A percentile compares a stretch with the other conserved stretches of the same genome.
phyloP scores from a whole-genome alignment of 2,329 filamentous ascomycete genomes.

The Beauveria pseudobassiana region DNA sequence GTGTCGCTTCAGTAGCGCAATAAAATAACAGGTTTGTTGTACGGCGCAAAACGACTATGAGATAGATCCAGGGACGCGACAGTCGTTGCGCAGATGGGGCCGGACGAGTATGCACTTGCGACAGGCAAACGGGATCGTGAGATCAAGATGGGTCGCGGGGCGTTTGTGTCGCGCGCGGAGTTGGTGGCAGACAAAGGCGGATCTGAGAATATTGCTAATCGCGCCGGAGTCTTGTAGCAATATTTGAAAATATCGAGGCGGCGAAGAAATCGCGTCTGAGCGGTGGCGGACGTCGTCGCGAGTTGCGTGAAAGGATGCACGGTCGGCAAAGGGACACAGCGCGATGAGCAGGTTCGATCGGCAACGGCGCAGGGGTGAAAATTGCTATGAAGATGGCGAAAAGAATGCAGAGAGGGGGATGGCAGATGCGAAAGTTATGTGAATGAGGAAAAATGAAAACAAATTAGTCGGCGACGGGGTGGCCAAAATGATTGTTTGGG shows the following conservation, averaged over 20 bases:
- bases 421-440: neutral
- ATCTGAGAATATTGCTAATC: neutral
- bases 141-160: neutral
- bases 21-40: neutral
- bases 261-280: neutral
- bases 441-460: neutral
- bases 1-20: neutral
- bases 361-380: neutral
- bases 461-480: neutral
- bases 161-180: neutral
- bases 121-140: conserved; percentile 5
- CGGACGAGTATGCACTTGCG: neutral
- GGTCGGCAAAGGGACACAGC: neutral
- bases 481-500: neutral
- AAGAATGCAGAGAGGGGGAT: neutral
- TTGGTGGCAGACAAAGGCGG: neutral
- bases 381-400: neutral
- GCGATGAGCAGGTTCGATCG: neutral
- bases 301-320: neutral
- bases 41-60: neutral
- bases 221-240: neutral
- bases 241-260: neutral
- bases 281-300: neutral
- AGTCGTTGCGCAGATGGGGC: neutral
- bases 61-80: neutral